Evolutionary conservation across 805 yeast species (phyloP), one percentile per base, ranked within the genome.

Genomic region (Monosporozyma aerobia): DNA sequence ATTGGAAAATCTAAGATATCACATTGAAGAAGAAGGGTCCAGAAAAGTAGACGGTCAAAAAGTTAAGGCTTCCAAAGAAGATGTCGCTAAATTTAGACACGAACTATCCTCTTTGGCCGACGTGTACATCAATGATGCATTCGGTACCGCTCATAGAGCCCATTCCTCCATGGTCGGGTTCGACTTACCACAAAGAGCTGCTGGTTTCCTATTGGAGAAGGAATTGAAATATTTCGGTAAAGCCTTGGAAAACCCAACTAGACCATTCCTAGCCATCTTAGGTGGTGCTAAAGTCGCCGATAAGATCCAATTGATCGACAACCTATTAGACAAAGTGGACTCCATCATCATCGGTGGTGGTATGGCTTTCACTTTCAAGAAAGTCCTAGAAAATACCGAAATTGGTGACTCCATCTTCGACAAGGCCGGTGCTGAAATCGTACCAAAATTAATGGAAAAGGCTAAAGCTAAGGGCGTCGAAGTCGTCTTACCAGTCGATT

Each of bases 281-380:
- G 99, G 99, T 74, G 99, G 99, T 79, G 99, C 99, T 68, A 94
- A 94, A 83, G 98, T 94, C 63, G 86, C 96, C 61, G 99, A 94
- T 77, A 94, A 94, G 85, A 94, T 94, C 71, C 97, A 90, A 79
- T 83, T 94, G 76, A 94, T 94, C 69, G 98, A 94, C 78, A 94
- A 90, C 83, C 79, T 83, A 74, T 81, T 94, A 68, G 94, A 92
- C 80, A 94, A 94, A 83, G 99, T 94, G 69, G 86, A 94, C 76
- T 75, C 84, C 59, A 79, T 94, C 70, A 89, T 94, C 76, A 83
- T 94, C 67, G 98, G 99, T 73, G 99, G 99, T 79, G 99, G 99
- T 78, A 94, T 94, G 99, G 94, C 99, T 57, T 94, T 92, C 86
- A 94, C 99, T 67, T 94, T 94, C 84, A 89, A 87, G 82, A 94